Percentiles rank a stretch among this genome's conserved stretches.
Conservation (phyloP, 2,329 filamentous ascomycete species). For the Bipolaris gigantea region DNA sequence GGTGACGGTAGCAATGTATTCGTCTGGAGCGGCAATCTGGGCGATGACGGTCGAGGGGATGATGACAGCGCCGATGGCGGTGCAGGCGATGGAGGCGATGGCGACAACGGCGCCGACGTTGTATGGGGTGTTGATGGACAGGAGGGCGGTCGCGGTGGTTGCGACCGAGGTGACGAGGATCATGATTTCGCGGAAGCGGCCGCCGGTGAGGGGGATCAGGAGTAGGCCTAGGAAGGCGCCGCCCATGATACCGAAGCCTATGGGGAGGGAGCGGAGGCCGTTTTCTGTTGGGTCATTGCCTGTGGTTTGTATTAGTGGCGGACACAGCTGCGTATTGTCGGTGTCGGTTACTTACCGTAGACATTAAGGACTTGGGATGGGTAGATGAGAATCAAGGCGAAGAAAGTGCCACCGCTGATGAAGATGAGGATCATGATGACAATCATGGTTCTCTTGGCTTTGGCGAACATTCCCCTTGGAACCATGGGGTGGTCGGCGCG, state of each 20-base stretch:
- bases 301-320: constrained; percentile 10
- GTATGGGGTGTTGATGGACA: constrained; percentile 55
- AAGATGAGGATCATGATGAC: constrained; percentile 41
- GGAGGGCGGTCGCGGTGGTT: constrained; percentile 64
- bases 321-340: neutral
- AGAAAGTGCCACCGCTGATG: constrained; percentile 41
- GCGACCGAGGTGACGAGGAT: constrained; percentile 63
- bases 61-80: constrained; percentile 69
- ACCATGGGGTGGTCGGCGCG: constrained; percentile 51
- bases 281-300: constrained; percentile 63
- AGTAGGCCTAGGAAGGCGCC: constrained; percentile 63
- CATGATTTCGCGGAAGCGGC: constrained; percentile 63
- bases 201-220: constrained; percentile 60
- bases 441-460: constrained; percentile 36
- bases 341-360: constrained; percentile 26
- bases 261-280: constrained; percentile 66
- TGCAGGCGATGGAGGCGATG: constrained; percentile 61
- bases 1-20: constrained; percentile 69
- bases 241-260: constrained; percentile 64
- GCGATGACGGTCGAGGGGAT: constrained; percentile 69
- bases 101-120: constrained; percentile 60
- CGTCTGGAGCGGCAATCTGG: constrained; percentile 69
- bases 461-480: constrained; percentile 39
- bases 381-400: constrained; percentile 41
- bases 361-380: constrained; percentile 40